A percentile compares a stretch with the other conserved stretches of the same genome.
Evolutionary conservation across 164 flowering plant species (phyloP).

Genomic region (Houttuynia cordata): DNA sequence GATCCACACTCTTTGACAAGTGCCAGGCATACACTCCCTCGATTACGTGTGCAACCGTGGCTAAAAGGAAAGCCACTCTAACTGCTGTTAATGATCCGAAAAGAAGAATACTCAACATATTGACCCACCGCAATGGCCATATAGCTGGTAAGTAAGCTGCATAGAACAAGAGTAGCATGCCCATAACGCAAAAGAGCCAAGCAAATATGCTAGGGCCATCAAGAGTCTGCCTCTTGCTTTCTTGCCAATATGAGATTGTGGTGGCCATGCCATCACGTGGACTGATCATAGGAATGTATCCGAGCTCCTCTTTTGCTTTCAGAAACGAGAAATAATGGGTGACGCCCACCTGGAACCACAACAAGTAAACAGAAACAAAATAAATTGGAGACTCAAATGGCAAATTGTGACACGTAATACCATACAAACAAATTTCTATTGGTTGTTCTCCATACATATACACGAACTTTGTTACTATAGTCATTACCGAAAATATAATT

Average conservation of each 20-base stretch:
- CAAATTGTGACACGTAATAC: neutral
- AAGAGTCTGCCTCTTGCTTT: constrained; percentile 40
- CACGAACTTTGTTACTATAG: too few relatives aligned
- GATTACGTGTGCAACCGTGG: constrained; percentile 31
- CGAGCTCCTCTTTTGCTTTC: constrained; percentile 80
- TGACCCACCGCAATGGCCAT: constrained; percentile 40
- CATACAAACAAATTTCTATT: too few relatives aligned
- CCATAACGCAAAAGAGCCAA: constrained; percentile 57
- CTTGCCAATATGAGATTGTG: constrained; percentile 77
- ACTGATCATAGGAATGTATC: constrained; percentile 68
- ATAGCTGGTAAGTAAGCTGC: constrained; percentile 57
- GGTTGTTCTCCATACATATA: too few relatives aligned
- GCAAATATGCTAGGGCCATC: constrained; percentile 70
- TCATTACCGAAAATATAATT: too few relatives aligned
- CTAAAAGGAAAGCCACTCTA: constrained; percentile 23
- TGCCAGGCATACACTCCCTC: constrained; percentile 76
- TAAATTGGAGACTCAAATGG: neutral
- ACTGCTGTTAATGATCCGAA: constrained; percentile 30
- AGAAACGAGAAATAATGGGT: constrained; percentile 77
- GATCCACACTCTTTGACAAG: constrained; percentile 68
- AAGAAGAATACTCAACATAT: constrained; percentile 36
- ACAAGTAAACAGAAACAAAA: neutral
- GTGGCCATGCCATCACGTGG: constrained; percentile 77
- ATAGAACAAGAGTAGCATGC: constrained; percentile 37
- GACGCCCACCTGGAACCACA: constrained; percentile 64